Percentiles rank a stretch among this genome's conserved stretches.
Conservation (phyloP, 2,329 filamentous ascomycete species). For the Alternaria longipes region DNA sequence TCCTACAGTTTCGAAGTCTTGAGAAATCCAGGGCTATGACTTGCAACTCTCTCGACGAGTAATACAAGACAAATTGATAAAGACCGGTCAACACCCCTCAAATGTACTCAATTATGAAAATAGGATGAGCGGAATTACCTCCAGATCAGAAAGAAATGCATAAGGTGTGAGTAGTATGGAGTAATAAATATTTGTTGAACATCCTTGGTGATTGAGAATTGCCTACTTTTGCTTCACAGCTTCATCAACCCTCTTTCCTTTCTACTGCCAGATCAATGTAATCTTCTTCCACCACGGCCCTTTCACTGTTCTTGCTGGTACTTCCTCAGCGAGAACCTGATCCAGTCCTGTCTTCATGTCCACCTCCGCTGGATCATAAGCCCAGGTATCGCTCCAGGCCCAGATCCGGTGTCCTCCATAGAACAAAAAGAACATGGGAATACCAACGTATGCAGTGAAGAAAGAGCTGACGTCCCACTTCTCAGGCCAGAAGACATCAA, state of each 20-base stretch:
- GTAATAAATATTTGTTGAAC: neutral
- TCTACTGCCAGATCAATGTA: conserved; percentile 37
- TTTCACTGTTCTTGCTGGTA: conserved; percentile 30
- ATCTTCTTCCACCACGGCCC: conserved; percentile 39
- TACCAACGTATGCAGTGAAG: conserved; percentile 71
- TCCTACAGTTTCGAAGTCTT: neutral
- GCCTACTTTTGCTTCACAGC: neutral
- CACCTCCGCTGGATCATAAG: conserved; percentile 58
- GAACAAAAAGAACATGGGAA: conserved; percentile 67
- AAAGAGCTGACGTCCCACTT: conserved; percentile 72
- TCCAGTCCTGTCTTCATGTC: conserved; percentile 60
- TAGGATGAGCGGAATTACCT: neutral
- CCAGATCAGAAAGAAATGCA: neutral
- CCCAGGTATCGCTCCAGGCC: conserved; percentile 61
- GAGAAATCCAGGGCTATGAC: neutral
- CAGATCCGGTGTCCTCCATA: conserved; percentile 64
- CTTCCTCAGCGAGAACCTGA: conserved; percentile 45
- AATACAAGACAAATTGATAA: neutral
- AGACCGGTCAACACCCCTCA: neutral
- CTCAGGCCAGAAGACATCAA: conserved; percentile 52
- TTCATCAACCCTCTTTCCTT: neutral
- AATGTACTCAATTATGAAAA: neutral
- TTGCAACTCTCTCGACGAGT: neutral
- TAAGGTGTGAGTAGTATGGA: neutral
- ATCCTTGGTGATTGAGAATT: neutral